Evolutionary conservation across 768 basidiomycete species (phyloP), one percentile per base, ranked within the genome.

Genomic region (Stropharia rugosoannulata): DNA sequence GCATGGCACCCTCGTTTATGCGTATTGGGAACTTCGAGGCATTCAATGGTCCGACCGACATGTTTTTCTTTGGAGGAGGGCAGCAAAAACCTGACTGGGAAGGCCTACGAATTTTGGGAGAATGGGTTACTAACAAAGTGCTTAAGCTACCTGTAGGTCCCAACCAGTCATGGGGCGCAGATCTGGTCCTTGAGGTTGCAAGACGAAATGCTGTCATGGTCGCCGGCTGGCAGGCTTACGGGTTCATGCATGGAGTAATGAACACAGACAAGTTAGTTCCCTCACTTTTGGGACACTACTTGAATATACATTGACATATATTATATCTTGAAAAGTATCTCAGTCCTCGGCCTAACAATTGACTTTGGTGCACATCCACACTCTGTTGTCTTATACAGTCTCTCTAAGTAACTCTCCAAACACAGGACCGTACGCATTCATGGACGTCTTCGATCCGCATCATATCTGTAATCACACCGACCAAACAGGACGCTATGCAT

Each of bases 401-500:
- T 4, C 32, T 4, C 29, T 12, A 22, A 22, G 4, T 4, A 29
- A 10, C 9, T 39, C 22, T 25, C 12, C 16, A 13, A 41, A 32
- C 35, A 27, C 29, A 52, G 51, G 51, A 7, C 95, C 95, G 29
- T 97, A 89, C 60, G 90, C 93, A 0, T 95, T 93, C 73, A 97
- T 96, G 95, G 95, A 98, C 66, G 83, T 94, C 3, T 98, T 89
- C 62, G 87, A 96, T 60, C 68, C 83, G 0, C 73, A 76, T 49
- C 95, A 97, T 62, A 87, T 98, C 51, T 98, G 95, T 75, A 98
- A 95, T 62, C 93, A 95, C 68, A 83, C 84, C 1, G 94, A 97
- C 63, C 81, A 82, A 46, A 78, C 77, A 54, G 90, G 89, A 13
- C 79, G 92, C 42, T 95, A 94, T 62, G 79, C 89, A 1, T 95